Base-by-base conservation (phyloP, 495 filamentous ascomycete species). In the Penicillium atrosanguineum region DNA sequence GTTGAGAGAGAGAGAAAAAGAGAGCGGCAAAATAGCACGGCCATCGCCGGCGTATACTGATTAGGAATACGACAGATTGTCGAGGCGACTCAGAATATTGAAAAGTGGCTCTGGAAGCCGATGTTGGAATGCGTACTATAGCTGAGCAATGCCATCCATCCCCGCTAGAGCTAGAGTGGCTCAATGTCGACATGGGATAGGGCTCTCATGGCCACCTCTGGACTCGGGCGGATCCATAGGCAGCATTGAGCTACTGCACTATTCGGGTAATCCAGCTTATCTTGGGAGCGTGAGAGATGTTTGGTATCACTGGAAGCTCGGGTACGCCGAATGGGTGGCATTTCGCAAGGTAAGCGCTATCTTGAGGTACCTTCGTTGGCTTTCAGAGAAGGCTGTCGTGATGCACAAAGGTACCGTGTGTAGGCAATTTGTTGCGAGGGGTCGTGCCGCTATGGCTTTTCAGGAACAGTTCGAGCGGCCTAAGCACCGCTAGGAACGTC, bases 31-130 rank as follows among this genome's bases (percentile, higher is more conserved):
- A 41, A 21, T 11, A 48, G 46, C 9, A 31, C 48, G 48, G 48
- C 26, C 25, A 50, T 50, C 48, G 12, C 48, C 48, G 48, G 25
- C 20, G 39, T n/a, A 28, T 42, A n/a, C 15, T 16, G 38, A 29
- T 29, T 43, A 31, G 39, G 16, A 28, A 38, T 25, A 14, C 36
- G 21, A 48, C 19, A n/a, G 44, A 47, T 20, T 21, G 11, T 19
- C 25, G 44, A 20, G 25, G 0, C 44, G 19, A 34, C 25, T 11
- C n/a, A 36, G n/a, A 34, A 26, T 36, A 34, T 31, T 47, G 16
- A 36, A 47, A 47, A 34, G 26, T 18, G 44, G 44, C 28, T 34
- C 44, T 18, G 15, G 14, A 18, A 47, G 25, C 26, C 31, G 26
- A 36, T 47, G 8, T 28, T 36, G n/a, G 20, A 23, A 20, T 23